Percentiles rank a stretch among this genome's conserved stretches.
These are phyloP conservation scores for Dactylellina leptospora DNA, from an alignment of 2,329 filamentous ascomycete species.

Conservation along the genomic window DNA sequence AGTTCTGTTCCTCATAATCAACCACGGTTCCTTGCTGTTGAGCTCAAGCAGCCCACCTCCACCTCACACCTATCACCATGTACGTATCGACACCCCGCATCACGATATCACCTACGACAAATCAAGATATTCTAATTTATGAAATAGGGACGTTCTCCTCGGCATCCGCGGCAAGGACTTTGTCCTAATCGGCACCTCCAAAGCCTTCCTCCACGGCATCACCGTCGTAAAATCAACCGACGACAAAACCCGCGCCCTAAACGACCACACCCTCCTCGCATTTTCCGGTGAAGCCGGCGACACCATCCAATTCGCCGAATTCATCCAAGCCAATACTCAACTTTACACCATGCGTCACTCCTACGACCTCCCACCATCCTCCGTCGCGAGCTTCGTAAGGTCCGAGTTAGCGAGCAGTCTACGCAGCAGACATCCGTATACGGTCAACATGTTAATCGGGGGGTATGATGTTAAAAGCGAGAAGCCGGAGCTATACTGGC, in stretches of 20 bases:
- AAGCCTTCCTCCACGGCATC: constrained; percentile 96
- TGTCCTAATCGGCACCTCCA: constrained; percentile 94
- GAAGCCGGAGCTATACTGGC: constrained; percentile 93
- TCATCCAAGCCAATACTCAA: constrained; percentile 97
- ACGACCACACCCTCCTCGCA: constrained; percentile 93
- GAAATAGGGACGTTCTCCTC: constrained; percentile 88
- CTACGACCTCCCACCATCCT: constrained; percentile 86
- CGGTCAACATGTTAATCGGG: constrained; percentile 92
- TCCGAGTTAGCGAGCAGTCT: constrained; percentile 90
- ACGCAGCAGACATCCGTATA: constrained; percentile 92
- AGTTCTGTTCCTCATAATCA: neutral
- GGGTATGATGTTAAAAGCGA: constrained; percentile 91
- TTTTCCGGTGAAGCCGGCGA: constrained; percentile 86
- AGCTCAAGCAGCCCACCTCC: constrained; percentile 4
- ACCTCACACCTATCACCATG: constrained; percentile 14
- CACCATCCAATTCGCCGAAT: constrained; percentile 97
- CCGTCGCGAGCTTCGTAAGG: constrained; percentile 90
- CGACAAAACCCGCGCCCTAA: constrained; percentile 93
- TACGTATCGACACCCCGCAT: neutral
- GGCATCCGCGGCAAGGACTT: constrained; percentile 99
- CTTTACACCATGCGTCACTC: constrained; percentile 99
- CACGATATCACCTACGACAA: neutral
- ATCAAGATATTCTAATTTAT: constrained; percentile 13
- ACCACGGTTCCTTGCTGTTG: no score
- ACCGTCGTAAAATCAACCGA: constrained; percentile 94